phyloP scores from a whole-genome alignment of 2,329 filamentous ascomycete species.

The Pseudocercospora cruenta region DNA sequence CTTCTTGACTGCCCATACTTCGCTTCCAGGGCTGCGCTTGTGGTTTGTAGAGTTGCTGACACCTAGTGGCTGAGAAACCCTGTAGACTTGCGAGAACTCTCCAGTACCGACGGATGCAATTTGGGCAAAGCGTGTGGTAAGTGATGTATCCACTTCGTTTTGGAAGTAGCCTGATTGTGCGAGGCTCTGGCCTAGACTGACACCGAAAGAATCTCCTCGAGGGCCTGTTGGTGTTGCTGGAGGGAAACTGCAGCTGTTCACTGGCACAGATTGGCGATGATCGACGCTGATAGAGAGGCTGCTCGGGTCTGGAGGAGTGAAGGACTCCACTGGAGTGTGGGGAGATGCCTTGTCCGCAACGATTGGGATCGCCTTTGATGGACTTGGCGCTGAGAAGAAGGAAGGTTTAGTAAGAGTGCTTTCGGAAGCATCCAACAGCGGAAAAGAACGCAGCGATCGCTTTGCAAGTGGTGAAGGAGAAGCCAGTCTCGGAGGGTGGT shows the following conservation, averaged over 20 bases:
- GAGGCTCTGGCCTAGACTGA: conserved; percentile 53
- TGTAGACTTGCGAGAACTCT: conserved; percentile 92
- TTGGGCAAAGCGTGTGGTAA: conserved; percentile 77
- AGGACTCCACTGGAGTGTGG: conserved; percentile 75
- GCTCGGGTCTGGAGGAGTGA: conserved; percentile 78
- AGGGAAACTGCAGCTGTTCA: conserved; percentile 55
- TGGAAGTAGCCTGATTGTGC: conserved; percentile 68
- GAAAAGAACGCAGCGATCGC: conserved; percentile 37
- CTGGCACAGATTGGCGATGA: conserved; percentile 42
- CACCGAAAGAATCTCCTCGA: conserved; percentile 61
- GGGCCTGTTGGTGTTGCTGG: conserved; percentile 83
- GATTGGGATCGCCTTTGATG: conserved; percentile 17
- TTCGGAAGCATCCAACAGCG: conserved; percentile 28
- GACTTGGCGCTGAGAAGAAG: conserved; percentile 29
- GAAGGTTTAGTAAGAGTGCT: conserved; percentile 30
- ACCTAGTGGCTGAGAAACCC: conserved; percentile 61
- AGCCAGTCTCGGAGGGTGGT: conserved; percentile 40
- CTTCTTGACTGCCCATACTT: conserved; percentile 91
- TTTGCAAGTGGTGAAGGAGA: conserved; percentile 48
- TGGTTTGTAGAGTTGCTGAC: conserved; percentile 30
- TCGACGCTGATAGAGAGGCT: conserved; percentile 77
- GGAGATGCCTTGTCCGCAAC: conserved; percentile 34
- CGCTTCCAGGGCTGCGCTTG: conserved; percentile 28
- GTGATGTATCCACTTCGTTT: conserved; percentile 72
- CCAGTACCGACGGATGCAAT: conserved; percentile 81